phyloP scores from a whole-genome alignment of 1,139 yeast genomes.

The Taphrina betulina region DNA sequence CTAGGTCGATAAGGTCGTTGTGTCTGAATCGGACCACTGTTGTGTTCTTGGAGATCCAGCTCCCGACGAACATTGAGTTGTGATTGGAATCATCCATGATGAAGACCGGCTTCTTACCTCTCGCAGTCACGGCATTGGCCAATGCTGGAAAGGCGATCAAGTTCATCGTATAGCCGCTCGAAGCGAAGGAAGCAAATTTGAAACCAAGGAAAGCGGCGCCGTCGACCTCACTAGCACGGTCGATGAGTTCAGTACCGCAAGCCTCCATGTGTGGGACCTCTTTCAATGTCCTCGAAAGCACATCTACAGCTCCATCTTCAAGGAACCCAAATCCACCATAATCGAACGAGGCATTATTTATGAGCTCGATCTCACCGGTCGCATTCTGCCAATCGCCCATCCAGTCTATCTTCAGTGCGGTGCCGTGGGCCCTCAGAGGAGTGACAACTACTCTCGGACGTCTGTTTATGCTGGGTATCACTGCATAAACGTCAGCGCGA shows the following conservation, averaged over 20 bases:
- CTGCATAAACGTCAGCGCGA: neutral
- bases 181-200: constrained; percentile 16
- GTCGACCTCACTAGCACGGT: constrained; percentile 2
- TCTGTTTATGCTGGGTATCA: constrained; percentile 14
- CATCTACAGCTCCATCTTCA: constrained; percentile 7
- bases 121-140: constrained; percentile 14
- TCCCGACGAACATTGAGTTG: constrained; percentile 29
- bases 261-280: constrained; percentile 12
- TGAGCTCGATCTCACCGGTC: constrained; percentile 6
- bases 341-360: constrained; percentile 31
- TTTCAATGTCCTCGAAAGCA: constrained; percentile 2
- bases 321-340: constrained; percentile 30
- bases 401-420: constrained; percentile 23
- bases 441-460: constrained; percentile 23
- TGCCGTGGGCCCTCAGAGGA: constrained; percentile 26
- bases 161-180: constrained; percentile 30
- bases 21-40: constrained; percentile 14
- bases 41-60: constrained; percentile 21
- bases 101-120: constrained; percentile 16
- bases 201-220: constrained; percentile 21
- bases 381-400: constrained; percentile 31
- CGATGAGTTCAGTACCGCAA: constrained; percentile 11
- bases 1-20: constrained; percentile 25
- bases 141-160: constrained; percentile 26
- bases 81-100: constrained; percentile 28